Conservation (phyloP, 768 basidiomycete species). For the Dioszegia crocea region DNA sequence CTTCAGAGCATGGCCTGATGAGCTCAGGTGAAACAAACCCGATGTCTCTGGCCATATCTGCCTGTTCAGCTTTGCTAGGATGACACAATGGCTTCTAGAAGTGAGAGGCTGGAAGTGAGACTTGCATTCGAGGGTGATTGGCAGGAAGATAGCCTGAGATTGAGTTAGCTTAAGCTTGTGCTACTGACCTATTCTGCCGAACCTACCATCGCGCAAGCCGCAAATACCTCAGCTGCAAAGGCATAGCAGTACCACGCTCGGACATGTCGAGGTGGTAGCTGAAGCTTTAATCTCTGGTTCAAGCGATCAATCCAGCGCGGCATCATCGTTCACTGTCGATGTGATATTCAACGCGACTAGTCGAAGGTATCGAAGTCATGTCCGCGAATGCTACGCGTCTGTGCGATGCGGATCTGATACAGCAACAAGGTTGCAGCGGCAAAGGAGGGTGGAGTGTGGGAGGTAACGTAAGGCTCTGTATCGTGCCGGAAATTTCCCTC, state of each 20-base stretch:
- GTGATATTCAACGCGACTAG: too few relatives aligned
- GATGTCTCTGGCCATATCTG: constrained; percentile 86
- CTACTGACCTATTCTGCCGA: too few relatives aligned
- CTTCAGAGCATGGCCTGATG: constrained; percentile 56
- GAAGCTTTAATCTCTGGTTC: too few relatives aligned
- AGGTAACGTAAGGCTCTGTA: too few relatives aligned
- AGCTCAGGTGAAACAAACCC: constrained; percentile 71
- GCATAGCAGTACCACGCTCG: constrained; percentile 42
- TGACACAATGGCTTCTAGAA: constrained; percentile 62
- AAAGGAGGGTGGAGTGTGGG: too few relatives aligned
- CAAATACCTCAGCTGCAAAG: constrained; percentile 44
- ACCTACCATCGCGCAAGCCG: constrained; percentile 36
- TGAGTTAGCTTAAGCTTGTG: not conserved
- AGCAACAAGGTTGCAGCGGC: too few relatives aligned
- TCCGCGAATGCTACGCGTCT: too few relatives aligned
- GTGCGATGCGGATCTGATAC: too few relatives aligned
- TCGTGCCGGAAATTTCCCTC: too few relatives aligned
- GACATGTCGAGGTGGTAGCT: constrained; percentile 13
- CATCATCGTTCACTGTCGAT: too few relatives aligned
- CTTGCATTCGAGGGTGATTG: constrained; percentile 47
- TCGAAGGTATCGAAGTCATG: too few relatives aligned
- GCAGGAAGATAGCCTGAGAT: constrained; percentile 47
- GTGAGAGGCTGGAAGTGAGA: constrained; percentile 57
- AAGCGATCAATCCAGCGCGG: too few relatives aligned
- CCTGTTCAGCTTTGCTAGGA: constrained; percentile 52